phyloP scores from a whole-genome alignment of 148 eudicot species.

The Simmondsia chinensis region DNA sequence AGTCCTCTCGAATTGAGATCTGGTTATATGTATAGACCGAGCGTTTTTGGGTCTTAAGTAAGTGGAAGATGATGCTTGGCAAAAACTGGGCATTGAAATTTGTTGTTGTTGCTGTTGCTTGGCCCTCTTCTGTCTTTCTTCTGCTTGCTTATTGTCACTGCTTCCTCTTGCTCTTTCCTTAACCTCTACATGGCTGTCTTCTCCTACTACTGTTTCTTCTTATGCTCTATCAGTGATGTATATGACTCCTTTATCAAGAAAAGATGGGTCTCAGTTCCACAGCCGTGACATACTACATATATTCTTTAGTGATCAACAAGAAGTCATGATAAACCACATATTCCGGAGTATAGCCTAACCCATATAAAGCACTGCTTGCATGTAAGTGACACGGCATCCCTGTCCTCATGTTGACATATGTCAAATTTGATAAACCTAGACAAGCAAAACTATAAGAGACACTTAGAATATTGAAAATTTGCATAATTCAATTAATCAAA shows the following conservation, averaged over 20 bases:
- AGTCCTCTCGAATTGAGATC: too few species aligned
- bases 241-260: slow-evolving; percentile 90
- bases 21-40: slow-evolving; percentile 56
- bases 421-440: too few species aligned
- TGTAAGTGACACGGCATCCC: slow-evolving; percentile 95
- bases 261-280: slow-evolving; percentile 94
- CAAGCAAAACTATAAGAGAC: too few species aligned
- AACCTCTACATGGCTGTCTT: slow-evolving; percentile 77
- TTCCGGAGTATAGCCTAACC: slow-evolving; percentile 87
- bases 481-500: too few species aligned
- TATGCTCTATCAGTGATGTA: slow-evolving; percentile 80
- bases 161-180: slow-evolving; percentile 50
- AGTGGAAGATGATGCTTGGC: slow-evolving; percentile 43
- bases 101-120: slow-evolving; percentile 64
- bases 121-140: slow-evolving; percentile 50
- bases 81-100: slow-evolving; percentile 60
- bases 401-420: slow-evolving; percentile 75
- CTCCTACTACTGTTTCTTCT: slow-evolving; percentile 86
- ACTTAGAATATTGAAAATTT: too few species aligned
- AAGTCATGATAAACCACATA: slow-evolving; percentile 92
- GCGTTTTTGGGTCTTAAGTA: slow-evolving; percentile 67
- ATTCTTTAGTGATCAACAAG: slow-evolving; percentile 80
- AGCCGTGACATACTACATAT: slow-evolving; percentile 92
- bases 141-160: slow-evolving; percentile 34
- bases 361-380: slow-evolving; percentile 87